phyloP scores from a whole-genome alignment of 371 early-diverging fungal species.

The Capillidium heterosporum region DNA sequence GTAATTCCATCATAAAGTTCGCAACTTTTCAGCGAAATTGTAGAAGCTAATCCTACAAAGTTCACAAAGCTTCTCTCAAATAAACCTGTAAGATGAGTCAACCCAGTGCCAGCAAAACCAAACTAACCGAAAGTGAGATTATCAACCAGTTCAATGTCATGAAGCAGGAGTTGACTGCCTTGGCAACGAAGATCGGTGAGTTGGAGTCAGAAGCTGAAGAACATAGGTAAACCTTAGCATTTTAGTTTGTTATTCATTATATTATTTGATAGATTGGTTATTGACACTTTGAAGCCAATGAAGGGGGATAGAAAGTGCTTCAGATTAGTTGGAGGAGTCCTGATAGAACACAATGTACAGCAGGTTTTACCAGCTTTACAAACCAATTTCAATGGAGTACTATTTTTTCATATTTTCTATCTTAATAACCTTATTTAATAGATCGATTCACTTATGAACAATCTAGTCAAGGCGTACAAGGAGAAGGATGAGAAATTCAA shows the following conservation, averaged over 20 bases:
- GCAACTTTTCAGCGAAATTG: no score
- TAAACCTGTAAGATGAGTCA: not conserved
- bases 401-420: not conserved
- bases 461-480: conserved; percentile 57
- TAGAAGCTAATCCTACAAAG: no score
- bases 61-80: no score
- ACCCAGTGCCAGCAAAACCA: not conserved
- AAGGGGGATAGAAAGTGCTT: conserved; percentile 75
- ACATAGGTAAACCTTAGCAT: conserved; percentile 45
- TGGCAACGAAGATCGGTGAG: conserved; percentile 85
- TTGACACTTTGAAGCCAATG: conserved; percentile 76
- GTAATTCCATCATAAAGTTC: no score
- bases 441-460: conserved; percentile 61
- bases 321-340: conserved; percentile 79
- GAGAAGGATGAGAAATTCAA: conserved; percentile 73
- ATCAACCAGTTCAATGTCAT: conserved; percentile 53
- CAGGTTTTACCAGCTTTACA: conserved; percentile 81
- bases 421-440: conserved; percentile 10
- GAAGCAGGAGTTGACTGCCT: conserved; percentile 64
- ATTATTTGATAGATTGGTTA: conserved; percentile 47
- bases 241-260: not conserved
- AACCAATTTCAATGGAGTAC: conserved; percentile 71
- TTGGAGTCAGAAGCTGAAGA: conserved; percentile 87
- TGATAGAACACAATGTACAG: conserved; percentile 79
- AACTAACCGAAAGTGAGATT: conserved; percentile 34